Base-by-base conservation (phyloP, 192 early-diverging fungal species). In the Coemansia sp. region DNA sequence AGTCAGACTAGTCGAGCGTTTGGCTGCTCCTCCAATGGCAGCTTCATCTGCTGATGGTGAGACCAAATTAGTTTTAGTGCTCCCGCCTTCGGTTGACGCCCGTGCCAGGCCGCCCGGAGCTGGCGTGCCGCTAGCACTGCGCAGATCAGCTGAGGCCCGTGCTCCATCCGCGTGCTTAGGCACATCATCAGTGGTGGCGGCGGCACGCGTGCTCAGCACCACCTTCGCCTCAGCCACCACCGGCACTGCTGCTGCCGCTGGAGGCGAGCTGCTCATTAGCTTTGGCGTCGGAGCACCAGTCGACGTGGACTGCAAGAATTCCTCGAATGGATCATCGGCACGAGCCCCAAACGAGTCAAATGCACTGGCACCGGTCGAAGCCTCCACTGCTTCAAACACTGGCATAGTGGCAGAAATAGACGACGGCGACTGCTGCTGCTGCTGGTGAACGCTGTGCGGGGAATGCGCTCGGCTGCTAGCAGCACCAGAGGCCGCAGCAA, bases 281-380 rank as follows among this genome's bases (percentile, higher is more conserved):
- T 46, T 46, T 0, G 20, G 43, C 42, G 18, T 45, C 18, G 42
- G 18, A 53, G 24, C 28, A 3, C 46, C 21, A 35, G 33, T 18
- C 28, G 61, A 60, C 0, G 66, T 63, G 36, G 70, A 61, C 35
- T 76, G 73, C 40, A 82, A 38, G 20, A 82, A 82, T 55, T 73
- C 79, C 38, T 76, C 79, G 28, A 82, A 82, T 9, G 79, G 79
- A 48, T 82, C 79, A 18, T 62, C 66, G 13, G 70, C 62, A 34
- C 76, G 79, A 18, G 65, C 59, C 6, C 79, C 79, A 48, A 82
- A 82, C 35, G 79, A 70, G 65, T 75, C 79, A 62, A 82, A 82
- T 9, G 79, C 79, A 23, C 67, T 58, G 37, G 59, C 55, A 20
- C 34, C 60, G 10, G 50, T 16, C 36, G 61, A 36, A 6, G 14